Base-by-base conservation (phyloP, 495 filamentous ascomycete genomes). In the Penicillium coprophilum region DNA sequence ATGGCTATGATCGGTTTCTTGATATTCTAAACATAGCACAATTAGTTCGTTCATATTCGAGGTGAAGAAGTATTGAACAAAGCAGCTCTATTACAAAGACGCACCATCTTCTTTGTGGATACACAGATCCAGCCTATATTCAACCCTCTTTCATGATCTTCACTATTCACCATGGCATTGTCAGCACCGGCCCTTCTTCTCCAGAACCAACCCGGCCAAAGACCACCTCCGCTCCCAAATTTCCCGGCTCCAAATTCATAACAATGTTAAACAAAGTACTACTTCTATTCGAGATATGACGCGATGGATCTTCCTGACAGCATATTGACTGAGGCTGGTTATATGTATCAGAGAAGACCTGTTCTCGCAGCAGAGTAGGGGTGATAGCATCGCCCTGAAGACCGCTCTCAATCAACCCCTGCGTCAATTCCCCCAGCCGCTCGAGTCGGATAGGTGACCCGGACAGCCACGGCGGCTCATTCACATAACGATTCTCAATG, bases 391-490 rank as follows among this genome's bases (percentile, higher is more conserved):
- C 59, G 9, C 64, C 63, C 13, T 57, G 53, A 9, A 69, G 52
- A 2, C 64, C 63, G 4, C 50, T 53, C 0, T 58, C 31, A 6
- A 69, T 58, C 17, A 81, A 48, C 20, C 68, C 60, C 32, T 63
- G 58, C 1, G 70, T 63, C 50, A 83, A 57, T 17, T 80, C 62
- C 8, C 59, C 57, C 31, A 83, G 70, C 4, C 82, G 72, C 20
- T 70, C 64, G 27, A 85, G 63, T 2, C 85, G 74, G 10, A 72
- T 60, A 0, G 71, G 69, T 4, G 83, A 86, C 50, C 85, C 83
- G n/a, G 67, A 65, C 11, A 84, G 59, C 79, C 81, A 84, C 2
- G 72, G 63, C 1, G 77, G 77, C 56, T 84, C 80, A 12, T 77
- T 70, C 13, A 80, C 73, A 57, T 72, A 62, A 21, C 69, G 69